Base-by-base conservation (phyloP, 805 yeast genomes). In the Starmerella apicola region DNA sequence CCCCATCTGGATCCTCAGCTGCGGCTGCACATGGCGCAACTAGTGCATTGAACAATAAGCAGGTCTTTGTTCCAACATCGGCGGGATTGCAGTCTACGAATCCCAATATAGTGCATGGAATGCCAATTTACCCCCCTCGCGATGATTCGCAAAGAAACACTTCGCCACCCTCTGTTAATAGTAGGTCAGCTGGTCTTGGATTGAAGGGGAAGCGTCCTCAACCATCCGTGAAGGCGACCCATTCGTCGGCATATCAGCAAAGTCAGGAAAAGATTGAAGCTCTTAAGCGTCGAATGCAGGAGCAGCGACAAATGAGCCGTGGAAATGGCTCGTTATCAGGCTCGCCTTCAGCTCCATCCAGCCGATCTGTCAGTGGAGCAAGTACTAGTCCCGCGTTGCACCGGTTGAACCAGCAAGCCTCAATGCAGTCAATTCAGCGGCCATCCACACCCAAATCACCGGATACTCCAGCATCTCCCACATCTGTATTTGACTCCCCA, bases 231-330 rank as follows among this genome's bases (percentile, higher is more conserved):
- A 32, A 32, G 23, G 39, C 41, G 10, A 30, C 40, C 18, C 39
- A 41, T 7, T 43, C 48, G 6, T 21, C 41, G 8, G 41, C 49
- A 5, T 51, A 50, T 44, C 46, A 42, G 31, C 53, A 49, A 32
- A 41, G 51, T 38, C 55, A 52, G 38, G 50, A 52, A 33, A 39
- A 51, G 10, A 39, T 46, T 24, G 38, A 40, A 10, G 54, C 50
- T 13, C 42, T 52, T 29, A 45, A 40, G 19, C 39, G 48, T 5
- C 45, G 47, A 9, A 49, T 52, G 37, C 48, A 45, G 28, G 51
- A 49, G 25, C 49, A 43, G 30, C 31, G 50, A 23, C 38, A 21
- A 9, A 32, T 37, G 22, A 33, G 39, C 7, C 31, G 31, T 27
- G 27, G 27, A 9, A 27, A 27, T 18, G 31, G 31, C n/a, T 5